Evolutionary conservation across 2,329 filamentous ascomycete species (phyloP).

Genomic region (Calonectria leucothoes): DNA sequence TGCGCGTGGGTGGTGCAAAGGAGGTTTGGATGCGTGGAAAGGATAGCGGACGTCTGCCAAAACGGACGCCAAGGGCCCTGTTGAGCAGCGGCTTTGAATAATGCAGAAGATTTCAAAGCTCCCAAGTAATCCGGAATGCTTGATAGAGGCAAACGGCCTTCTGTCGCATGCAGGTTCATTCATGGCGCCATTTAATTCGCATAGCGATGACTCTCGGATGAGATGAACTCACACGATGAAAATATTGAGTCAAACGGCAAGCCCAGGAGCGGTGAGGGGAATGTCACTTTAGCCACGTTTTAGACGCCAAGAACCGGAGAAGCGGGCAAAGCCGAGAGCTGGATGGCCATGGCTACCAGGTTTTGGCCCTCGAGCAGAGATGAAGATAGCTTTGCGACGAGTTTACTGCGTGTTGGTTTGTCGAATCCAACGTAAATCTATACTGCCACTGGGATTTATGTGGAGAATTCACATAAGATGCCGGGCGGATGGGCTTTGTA

Average conservation of each 20-base stretch:
- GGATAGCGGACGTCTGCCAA: background rate
- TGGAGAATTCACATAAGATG: background rate
- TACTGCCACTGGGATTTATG: background rate
- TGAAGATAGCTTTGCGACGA: background rate
- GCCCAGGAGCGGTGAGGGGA: background rate
- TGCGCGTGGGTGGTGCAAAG: background rate
- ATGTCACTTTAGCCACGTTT: background rate
- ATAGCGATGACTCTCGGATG: background rate
- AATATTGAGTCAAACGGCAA: background rate
- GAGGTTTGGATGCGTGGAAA: background rate
- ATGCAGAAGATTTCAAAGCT: background rate
- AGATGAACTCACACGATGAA: background rate
- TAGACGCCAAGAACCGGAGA: background rate
- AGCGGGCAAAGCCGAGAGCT: background rate
- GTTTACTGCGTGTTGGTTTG: background rate
- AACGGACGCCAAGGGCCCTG: background rate
- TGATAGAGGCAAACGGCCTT: background rate
- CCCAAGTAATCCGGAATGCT: background rate
- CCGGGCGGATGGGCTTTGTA: background rate
- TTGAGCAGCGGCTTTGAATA: background rate
- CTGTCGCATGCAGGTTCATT: background rate
- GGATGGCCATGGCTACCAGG: background rate
- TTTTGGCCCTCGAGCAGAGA: background rate
- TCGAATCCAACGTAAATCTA: background rate
- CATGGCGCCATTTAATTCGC: background rate